These are phyloP conservation scores for Bruguiera parviflora DNA, from an alignment of 345 rosid genomes.

Conservation along the genomic window DNA sequence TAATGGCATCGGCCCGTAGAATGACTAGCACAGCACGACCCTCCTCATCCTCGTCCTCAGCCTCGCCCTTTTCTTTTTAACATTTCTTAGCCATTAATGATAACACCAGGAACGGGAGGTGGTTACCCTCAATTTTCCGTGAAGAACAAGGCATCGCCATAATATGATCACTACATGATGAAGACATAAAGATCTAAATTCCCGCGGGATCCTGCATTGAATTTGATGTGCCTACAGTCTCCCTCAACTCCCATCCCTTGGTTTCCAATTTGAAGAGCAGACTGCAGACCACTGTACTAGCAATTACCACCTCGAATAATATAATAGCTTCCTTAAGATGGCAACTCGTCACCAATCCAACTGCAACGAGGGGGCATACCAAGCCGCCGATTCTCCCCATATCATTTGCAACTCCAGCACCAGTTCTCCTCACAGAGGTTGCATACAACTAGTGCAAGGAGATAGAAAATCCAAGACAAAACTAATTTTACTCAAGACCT, in stretches of 20 bases:
- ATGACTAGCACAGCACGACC: too few relatives aligned
- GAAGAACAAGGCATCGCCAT: too few relatives aligned
- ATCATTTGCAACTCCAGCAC: conserved; percentile 22
- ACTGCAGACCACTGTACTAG: conserved; percentile 7
- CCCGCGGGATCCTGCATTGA: neutral
- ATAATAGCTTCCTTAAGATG: conserved; percentile 17
- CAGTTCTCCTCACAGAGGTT: conserved; percentile 21
- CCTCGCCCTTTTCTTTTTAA: too few relatives aligned
- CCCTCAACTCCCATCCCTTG: conserved; percentile 20
- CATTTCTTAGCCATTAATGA: too few relatives aligned
- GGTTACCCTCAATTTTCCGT: too few relatives aligned
- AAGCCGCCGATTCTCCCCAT: conserved; percentile 27
- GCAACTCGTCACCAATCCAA: conserved; percentile 19
- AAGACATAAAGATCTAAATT: neutral
- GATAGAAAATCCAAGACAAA: neutral
- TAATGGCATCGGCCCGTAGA: too few relatives aligned
- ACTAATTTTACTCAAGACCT: neutral
- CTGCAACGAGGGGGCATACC: conserved; percentile 25
- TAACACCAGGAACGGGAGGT: too few relatives aligned
- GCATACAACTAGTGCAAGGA: conserved; percentile 16
- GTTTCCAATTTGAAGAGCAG: conserved; percentile 26
- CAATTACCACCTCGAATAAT: conserved; percentile 14
- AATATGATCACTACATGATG: too few relatives aligned
- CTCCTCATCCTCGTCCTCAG: too few relatives aligned
- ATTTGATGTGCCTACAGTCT: conserved; percentile 10